Base-by-base conservation (phyloP, 805 yeast genomes). In the Myxozyma kluyveri region DNA sequence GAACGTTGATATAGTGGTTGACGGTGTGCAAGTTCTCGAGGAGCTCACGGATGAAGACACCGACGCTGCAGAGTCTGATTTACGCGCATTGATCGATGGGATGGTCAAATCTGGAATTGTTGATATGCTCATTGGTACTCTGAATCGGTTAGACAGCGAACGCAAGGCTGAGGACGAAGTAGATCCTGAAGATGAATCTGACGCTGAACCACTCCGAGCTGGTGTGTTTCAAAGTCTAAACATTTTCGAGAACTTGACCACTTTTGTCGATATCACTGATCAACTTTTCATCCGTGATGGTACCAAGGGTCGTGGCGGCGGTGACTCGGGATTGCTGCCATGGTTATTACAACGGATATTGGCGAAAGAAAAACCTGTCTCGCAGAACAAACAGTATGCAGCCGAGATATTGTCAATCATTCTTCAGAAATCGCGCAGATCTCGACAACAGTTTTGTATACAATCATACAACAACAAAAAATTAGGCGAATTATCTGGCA, bases 321-420 rank as follows among this genome's bases (percentile, higher is more conserved):
- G 46, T 2, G 55, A 56, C n/a, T 49, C 58, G 7, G 57, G 52
- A 5, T 35, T 56, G 19, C 44, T 60, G 12, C 49, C 54, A n/a
- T 60, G 60, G 59, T 32, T 60, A n/a, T 37, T 59, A 17, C 47
- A 41, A 37, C 54, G 61, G 12, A 32, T 54, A n/a, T 39, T 47
- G 0, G 48, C 44, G 18, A 48, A 47, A n/a, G 61, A 60, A 36
- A 37, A 45, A 17, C 53, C 59, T 3, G 49, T 56, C 12, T 42
- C 60, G 21, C 53, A 56, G 24, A 60, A 56, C 36, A 47, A 48
- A 54, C 63, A 59, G 37, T 60, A 56, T 42, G 42, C 60, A n/a
- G 62, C 60, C 17, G 63, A 60, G 31, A 32, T 60, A 14, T 37
- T 60, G 31, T 61, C 63, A n/a, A 53, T 59, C 39, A 41, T 59